Evolutionary conservation across 2,329 filamentous ascomycete genomes (phyloP), one percentile per base, ranked within the genome.

Genomic region (Venturia nashicola): DNA sequence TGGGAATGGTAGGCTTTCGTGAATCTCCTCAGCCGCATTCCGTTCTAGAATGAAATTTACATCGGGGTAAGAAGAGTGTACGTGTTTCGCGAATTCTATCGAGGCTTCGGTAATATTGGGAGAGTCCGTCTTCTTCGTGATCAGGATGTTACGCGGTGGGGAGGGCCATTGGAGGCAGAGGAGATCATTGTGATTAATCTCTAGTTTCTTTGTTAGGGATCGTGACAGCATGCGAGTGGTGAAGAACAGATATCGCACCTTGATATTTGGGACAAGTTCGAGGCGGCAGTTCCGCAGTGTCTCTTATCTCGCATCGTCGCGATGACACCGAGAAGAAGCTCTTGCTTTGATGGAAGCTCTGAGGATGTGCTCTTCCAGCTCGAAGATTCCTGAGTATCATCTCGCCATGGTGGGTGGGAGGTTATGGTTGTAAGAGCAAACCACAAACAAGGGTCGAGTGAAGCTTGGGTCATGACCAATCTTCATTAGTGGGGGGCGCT

Each of bases 11-110:
- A 97, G 79, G 1, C 79, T 78, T 3, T 84, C 79, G 72, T 95
- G 89, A 40, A 97, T 78, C 65, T 86, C 81, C 6, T 82, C 73
- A 3, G 93, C 91, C 18, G 91, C 85, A 60, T 85, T 81, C 3
- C 83, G 86, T 75, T 97, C 94, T 68, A 97, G 86, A 12, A 97
- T 84, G 60, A 97, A 80, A 70, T 90, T 88, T 67, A 92, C 84
- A 62, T 84, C 83, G 0, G 91, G 87, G 74, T 97, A 97, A 65
- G 90, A 90, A 66, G 80, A 81, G 68, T 86, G 84, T 65, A 97
- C 83, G 74, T 97, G 89, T 71, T 80, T 79, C 54, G 79, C 79
- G 70, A 85, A 85, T 69, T 85, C 83, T 65, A 85, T 71, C 44
- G 86, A 73, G 2, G 83, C 82, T 16, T 78, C 73, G 36, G 81